Percentiles rank a stretch among this genome's conserved stretches.
Evolutionary conservation across 2,329 filamentous ascomycete species (phyloP).

Genomic region (Tolypocladium album): DNA sequence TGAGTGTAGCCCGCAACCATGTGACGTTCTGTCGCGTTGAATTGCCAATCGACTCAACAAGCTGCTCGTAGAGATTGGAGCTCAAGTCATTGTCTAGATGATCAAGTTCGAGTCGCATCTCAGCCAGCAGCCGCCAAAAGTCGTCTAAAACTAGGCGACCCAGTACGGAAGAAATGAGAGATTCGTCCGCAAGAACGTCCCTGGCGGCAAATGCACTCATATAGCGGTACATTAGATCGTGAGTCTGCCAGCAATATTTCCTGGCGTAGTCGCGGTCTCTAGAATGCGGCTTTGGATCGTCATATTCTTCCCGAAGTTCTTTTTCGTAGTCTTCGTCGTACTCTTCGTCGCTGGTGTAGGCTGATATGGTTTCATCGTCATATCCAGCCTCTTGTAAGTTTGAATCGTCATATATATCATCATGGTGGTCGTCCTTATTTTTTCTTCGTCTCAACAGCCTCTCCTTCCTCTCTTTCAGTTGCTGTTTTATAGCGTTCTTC

Average conservation of each 20-base stretch:
- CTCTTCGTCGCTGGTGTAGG: constrained; percentile 9
- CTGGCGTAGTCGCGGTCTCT: constrained; percentile 15
- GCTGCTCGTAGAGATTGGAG: constrained; percentile 10
- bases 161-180: constrained; percentile 7
- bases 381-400: neutral
- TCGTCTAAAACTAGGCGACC: constrained; percentile 12
- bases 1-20: constrained; percentile 11
- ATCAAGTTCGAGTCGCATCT: constrained; percentile 14
- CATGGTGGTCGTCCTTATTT: neutral
- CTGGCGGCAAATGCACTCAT: constrained; percentile 6
- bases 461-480: constrained; percentile 2
- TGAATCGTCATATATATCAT: neutral
- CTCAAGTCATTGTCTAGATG: constrained; percentile 14
- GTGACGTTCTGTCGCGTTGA: constrained; percentile 11
- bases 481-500: constrained; percentile 4
- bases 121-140: constrained; percentile 14
- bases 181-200: constrained; percentile 5
- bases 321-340: constrained; percentile 12
- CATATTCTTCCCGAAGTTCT: constrained; percentile 7
- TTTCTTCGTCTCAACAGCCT: neutral
- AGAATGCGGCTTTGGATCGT: constrained; percentile 8
- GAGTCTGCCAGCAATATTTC: constrained; percentile 13
- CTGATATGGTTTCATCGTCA: constrained; percentile 2
- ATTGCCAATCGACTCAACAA: constrained; percentile 13
- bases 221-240: constrained; percentile 12